Evolutionary conservation across 1,284 basidiomycete genomes (phyloP).

Genomic region (Macrocystidia cucumis): DNA sequence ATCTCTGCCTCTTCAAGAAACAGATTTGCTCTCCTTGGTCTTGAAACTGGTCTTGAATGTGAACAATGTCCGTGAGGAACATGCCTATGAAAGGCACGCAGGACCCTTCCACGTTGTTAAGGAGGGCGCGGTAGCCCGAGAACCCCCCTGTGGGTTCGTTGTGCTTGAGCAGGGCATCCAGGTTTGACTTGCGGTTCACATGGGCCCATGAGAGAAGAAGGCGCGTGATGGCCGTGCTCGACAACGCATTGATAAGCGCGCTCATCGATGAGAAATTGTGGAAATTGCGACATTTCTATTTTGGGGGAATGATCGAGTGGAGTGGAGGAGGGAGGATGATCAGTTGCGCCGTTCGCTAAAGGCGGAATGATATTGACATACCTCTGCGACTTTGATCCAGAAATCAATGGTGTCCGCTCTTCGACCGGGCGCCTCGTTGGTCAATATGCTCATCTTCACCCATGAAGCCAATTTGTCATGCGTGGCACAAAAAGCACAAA

Average conservation of each 20-base stretch:
- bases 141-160: slow-evolving; percentile 55
- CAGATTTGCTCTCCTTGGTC: slow-evolving; percentile 36
- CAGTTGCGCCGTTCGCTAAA: too few species aligned
- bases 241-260: slow-evolving; percentile 56
- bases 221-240: slow-evolving; percentile 46
- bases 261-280: slow-evolving; percentile 66
- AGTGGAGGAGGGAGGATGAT: too few species aligned
- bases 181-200: slow-evolving; percentile 37
- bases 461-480: slow-evolving; percentile 56
- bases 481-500: slow-evolving; percentile 49
- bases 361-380: slow-evolving; percentile 22
- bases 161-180: slow-evolving; percentile 44
- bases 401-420: slow-evolving; percentile 57
- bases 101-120: slow-evolving; percentile 44
- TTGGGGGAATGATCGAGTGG: slow-evolving; percentile 6
- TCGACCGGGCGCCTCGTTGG: slow-evolving; percentile 38
- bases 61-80: slow-evolving; percentile 54
- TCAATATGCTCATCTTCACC: slow-evolving; percentile 58
- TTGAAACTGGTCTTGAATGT: slow-evolving; percentile 43
- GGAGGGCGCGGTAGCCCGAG: slow-evolving; percentile 43
- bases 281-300: slow-evolving; percentile 55
- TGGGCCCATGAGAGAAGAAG: slow-evolving; percentile 66
- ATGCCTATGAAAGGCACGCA: slow-evolving; percentile 61
- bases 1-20: slow-evolving; percentile 50
- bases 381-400: slow-evolving; percentile 75